Evolutionary conservation across 495 filamentous ascomycete genomes (phyloP).

Genomic region (Penicillium lagena): DNA sequence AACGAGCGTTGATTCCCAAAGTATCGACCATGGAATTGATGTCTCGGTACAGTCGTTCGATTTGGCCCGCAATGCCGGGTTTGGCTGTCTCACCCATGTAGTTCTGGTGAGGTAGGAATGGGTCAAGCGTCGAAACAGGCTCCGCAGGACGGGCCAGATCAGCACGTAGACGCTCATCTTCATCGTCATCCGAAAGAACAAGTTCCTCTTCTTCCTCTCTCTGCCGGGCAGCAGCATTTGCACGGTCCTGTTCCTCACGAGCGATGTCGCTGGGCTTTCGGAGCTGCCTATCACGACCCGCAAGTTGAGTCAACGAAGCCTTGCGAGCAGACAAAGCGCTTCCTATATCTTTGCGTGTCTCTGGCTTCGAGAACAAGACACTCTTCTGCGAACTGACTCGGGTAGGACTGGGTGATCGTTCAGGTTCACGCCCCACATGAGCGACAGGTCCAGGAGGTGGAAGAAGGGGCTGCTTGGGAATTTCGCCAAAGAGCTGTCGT

Average conservation of each 20-base stretch:
- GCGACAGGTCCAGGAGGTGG: conserved; percentile 46
- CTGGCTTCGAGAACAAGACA: conserved; percentile 31
- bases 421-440: conserved; percentile 41
- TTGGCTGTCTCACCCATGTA: conserved; percentile 53
- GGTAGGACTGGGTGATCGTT: conserved; percentile 75
- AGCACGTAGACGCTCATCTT: conserved; percentile 55
- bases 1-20: conserved; percentile 77
- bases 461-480: conserved; percentile 47
- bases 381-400: conserved; percentile 44
- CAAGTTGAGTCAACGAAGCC: conserved; percentile 29
- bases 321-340: conserved; percentile 34
- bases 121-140: conserved; percentile 47
- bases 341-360: conserved; percentile 45
- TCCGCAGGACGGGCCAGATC: conserved; percentile 48
- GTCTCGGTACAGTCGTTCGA: conserved; percentile 83
- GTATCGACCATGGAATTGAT: conserved; percentile 97
- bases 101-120: conserved; percentile 64
- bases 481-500: conserved; percentile 59
- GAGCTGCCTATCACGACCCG: conserved; percentile 23
- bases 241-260: conserved; percentile 26
- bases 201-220: conserved; percentile 38
- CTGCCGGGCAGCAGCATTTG: conserved; percentile 18
- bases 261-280: conserved; percentile 17
- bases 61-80: conserved; percentile 63
- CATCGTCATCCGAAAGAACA: conserved; percentile 51